Conservation (phyloP, 2,329 filamentous ascomycete species). For the Colletotrichum tofieldiae region DNA sequence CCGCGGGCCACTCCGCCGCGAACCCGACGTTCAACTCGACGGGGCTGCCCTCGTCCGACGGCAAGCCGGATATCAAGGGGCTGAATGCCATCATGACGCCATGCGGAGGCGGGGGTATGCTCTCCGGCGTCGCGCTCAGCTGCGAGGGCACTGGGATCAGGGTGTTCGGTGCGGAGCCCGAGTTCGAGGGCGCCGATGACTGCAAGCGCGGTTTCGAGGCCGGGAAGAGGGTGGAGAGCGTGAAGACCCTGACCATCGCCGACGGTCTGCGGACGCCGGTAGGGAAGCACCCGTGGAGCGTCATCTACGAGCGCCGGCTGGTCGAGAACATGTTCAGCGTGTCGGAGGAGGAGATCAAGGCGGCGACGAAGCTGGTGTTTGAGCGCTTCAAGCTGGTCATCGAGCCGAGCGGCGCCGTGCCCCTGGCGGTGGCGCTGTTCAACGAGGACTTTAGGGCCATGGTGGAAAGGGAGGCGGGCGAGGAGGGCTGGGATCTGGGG, state of each 20-base stretch:
- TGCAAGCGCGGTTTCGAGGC: slow-evolving; percentile 78
- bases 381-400: slow-evolving; percentile 93
- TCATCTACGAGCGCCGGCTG: slow-evolving; percentile 81
- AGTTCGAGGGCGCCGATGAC: slow-evolving; percentile 88
- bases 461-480: slow-evolving; percentile 80
- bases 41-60: neutral
- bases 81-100: slow-evolving; percentile 85
- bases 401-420: slow-evolving; percentile 90
- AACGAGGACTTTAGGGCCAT: slow-evolving; percentile 85
- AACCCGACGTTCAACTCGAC: slow-evolving; percentile 39
- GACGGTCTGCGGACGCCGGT: slow-evolving; percentile 91
- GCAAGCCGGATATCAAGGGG: slow-evolving; percentile 47
- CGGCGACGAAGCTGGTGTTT: slow-evolving; percentile 82
- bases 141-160: slow-evolving; percentile 78
- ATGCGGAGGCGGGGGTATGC: slow-evolving; percentile 90
- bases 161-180: slow-evolving; percentile 92
- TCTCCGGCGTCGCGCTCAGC: slow-evolving; percentile 85
- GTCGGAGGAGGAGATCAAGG: slow-evolving; percentile 85
- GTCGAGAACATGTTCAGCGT: slow-evolving; percentile 82
- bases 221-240: slow-evolving; percentile 75
- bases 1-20: slow-evolving; percentile 44
- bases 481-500: slow-evolving; percentile 80
- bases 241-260: slow-evolving; percentile 86
- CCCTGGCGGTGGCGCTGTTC: slow-evolving; percentile 84
- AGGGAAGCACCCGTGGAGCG: slow-evolving; percentile 80